Conservation (phyloP, 768 basidiomycete genomes). For the Pilatotrama ljubarskyi region DNA sequence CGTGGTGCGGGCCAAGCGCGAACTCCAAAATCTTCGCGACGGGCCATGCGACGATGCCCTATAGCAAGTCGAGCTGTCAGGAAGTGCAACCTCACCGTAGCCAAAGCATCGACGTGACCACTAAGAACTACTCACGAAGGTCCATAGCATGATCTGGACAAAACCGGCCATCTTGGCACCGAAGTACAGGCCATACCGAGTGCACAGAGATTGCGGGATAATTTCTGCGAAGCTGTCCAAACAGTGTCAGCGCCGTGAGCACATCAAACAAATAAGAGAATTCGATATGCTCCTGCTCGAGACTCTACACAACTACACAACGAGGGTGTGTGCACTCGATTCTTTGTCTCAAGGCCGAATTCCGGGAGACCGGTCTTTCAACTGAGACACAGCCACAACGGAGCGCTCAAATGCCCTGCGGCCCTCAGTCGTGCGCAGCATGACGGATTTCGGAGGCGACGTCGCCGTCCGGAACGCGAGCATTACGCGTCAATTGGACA, state of each 20-base stretch:
- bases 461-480: neutral
- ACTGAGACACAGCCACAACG: neutral
- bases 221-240: conserved; percentile 78
- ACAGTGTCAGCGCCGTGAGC: neutral
- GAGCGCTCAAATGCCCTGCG: neutral
- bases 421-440: neutral
- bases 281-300: no score
- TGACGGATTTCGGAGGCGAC: neutral
- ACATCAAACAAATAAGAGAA: neutral
- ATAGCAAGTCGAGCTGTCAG: neutral
- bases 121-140: conserved; percentile 54
- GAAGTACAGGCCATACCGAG: conserved; percentile 84
- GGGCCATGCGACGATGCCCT: conserved; percentile 83
- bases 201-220: conserved; percentile 91
- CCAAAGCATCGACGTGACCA: no score
- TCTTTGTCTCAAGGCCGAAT: no score
- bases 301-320: no score
- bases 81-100: no score
- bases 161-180: conserved; percentile 84
- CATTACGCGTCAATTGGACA: neutral
- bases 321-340: no score
- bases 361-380: neutral
- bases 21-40: conserved; percentile 81
- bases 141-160: conserved; percentile 66
- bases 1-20: conserved; percentile 80